phyloP scores from a whole-genome alignment of 2,329 filamentous ascomycete species.

The Trichocomaceae sp. region DNA sequence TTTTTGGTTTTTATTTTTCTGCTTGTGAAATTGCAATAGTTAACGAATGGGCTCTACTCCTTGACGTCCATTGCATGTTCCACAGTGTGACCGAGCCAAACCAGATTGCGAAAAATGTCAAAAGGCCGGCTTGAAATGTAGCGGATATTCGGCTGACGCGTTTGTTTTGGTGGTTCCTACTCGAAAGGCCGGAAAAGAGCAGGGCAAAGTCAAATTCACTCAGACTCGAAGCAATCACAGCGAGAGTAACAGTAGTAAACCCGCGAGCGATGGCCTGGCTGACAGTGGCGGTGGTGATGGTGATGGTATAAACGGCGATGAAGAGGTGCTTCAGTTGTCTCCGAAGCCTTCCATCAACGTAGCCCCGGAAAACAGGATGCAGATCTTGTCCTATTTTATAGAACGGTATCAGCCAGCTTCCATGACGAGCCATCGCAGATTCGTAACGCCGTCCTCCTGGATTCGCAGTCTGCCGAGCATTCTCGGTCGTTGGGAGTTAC shows the following conservation, averaged over 20 bases:
- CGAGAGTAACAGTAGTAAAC: background rate
- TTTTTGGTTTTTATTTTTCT: background rate
- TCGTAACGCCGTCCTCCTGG: slow-evolving; percentile 12
- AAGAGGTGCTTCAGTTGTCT: background rate
- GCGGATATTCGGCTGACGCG: slow-evolving; percentile 9
- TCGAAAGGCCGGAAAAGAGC: background rate
- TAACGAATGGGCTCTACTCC: background rate
- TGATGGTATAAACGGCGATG: background rate
- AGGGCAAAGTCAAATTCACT: slow-evolving; percentile 7
- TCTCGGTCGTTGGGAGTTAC: slow-evolving; percentile 10
- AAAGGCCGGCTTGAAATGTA: slow-evolving; percentile 10
- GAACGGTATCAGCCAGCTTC: slow-evolving; percentile 11
- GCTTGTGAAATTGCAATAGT: background rate
- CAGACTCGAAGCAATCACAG: background rate
- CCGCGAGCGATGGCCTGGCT: background rate
- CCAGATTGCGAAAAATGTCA: slow-evolving; percentile 11
- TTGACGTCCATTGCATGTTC: background rate
- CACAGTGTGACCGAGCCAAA: slow-evolving; percentile 12
- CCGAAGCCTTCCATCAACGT: slow-evolving; percentile 7
- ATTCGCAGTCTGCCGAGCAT: slow-evolving; percentile 9
- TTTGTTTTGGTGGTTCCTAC: slow-evolving; percentile 13
- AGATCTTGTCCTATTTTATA: slow-evolving; percentile 11
- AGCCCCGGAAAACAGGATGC: slow-evolving; percentile 12
- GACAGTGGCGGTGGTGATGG: background rate
- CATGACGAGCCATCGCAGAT: slow-evolving; percentile 8